Evolutionary conservation across 805 yeast species (phyloP), one percentile per base, ranked within the genome.

Genomic region (Jamesozyma hellenica): DNA sequence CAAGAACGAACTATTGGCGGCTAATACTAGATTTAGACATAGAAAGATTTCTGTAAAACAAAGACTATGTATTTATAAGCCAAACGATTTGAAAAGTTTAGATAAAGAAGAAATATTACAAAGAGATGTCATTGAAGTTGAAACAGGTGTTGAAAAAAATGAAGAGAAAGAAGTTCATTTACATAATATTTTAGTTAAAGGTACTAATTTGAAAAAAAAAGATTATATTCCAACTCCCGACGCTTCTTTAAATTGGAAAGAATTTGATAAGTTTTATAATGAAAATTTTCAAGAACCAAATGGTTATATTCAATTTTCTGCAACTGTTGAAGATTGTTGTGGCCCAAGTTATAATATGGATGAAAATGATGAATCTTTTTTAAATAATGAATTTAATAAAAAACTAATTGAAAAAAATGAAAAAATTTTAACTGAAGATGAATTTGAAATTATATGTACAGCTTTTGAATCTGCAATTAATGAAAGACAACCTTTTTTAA

Each of bases 81-180:
- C 85, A 50, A 66, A 70, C 41, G 96, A 90, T 52, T 65, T 90
- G 37, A 90, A 95, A 1, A 82, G 82, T 47, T 58, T 79, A 34
- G 95, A 87, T 46, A 74, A 78, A 35, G 54, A 55, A 31, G 64
- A 56, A 39, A 34, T 58, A 35, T 55, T 79, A 51, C 94, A 82
- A 58, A 75, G 97, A 32, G 96, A 90, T 47, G 64, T 84, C 25
- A 86, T 85, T 52, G 85, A 86, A 15, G 75, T 92, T 33, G 98
- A 92, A 53, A 90, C 97, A 6, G 98, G 98, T 63, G 98, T 92
- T 32, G 98, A 92, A 55, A 92, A 92, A 59, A 86, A 83, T 50
- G 98, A 92, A 62, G 98, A 92, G 62, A 95, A 86, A 51, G 98
- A 92, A 61, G 92, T 84, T 32, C 98, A 92, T 73, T 70, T 92